Base-by-base conservation (phyloP, 202 grass and related monocot species). In the Musa balbisiana region DNA sequence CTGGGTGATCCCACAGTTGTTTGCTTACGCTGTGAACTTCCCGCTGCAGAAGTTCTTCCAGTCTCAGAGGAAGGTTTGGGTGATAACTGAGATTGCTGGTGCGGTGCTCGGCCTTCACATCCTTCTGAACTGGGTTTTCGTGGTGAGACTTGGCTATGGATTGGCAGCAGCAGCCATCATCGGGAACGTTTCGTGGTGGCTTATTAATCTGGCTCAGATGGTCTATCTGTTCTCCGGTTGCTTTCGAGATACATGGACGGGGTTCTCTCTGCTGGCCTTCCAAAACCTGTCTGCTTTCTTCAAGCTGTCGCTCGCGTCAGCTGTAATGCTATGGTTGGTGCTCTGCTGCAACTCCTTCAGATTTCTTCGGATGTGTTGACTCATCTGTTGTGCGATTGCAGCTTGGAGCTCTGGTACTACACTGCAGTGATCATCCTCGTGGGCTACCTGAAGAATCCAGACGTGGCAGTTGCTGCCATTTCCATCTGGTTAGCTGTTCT, bases 371-470 rank as follows among this genome's bases (percentile, higher is more conserved):
- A 43, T 8, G 33, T 43, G 4, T 43, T 43, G 33, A 43, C 33
- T 43, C 33, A 43, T 43, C 33, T 43, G 33, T 43, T 10, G 24
- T 71, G 33, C 33, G 33, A 12, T 54, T 55, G 17, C 84, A 96
- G 92, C 74, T 72, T 96, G 25, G 92, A 96, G 86, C 78, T 87
- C 80, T 91, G 92, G 88, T 91, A 91, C 63, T 87, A 77, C 10
- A 89, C 89, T 6, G 92, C 84, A 13, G 84, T 96, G 24, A 82
- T 96, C 68, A 89, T 96, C 78, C 75, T 96, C 1, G 92, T 87
- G 9, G 92, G 92, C 16, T 80, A 55, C 51, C 65, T 92, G 55
- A 85, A 73, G 78, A 74, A 89, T 80, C 84, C 88, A 19, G 79
- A 92, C 72, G 74, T 92, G 71, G 82, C 91, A 83, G 82, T 96